phyloP scores from a whole-genome alignment of 345 rosid species.

The Eucalyptus sideroxylon region DNA sequence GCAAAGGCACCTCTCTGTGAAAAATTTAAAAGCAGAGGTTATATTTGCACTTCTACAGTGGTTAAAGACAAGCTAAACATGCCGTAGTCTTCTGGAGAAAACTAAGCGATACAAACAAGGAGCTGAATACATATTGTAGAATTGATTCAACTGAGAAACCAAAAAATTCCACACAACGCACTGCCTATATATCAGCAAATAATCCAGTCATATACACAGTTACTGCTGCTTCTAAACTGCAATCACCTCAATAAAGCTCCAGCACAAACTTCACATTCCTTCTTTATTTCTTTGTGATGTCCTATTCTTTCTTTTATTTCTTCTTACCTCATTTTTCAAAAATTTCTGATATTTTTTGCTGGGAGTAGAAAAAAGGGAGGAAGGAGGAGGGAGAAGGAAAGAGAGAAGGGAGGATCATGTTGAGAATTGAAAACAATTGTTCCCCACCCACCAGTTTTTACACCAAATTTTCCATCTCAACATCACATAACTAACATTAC shows the following conservation, averaged over 20 bases:
- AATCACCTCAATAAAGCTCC: neutral
- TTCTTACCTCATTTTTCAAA: neutral
- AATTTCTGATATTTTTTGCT: neutral
- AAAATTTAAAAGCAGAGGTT: neutral
- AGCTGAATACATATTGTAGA: neutral
- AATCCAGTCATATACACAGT: neutral
- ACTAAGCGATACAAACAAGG: neutral
- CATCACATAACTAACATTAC: neutral
- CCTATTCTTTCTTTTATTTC: neutral
- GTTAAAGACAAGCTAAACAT: neutral
- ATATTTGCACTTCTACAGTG: neutral
- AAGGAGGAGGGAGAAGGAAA: neutral
- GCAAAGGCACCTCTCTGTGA: neutral
- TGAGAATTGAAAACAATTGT: neutral
- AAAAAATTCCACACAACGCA: neutral
- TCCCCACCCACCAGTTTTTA: neutral
- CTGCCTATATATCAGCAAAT: neutral
- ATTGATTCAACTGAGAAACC: neutral
- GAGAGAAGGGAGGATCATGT: neutral
- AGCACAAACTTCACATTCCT: neutral
- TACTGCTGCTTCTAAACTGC: neutral
- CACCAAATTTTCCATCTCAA: neutral
- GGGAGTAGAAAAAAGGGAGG: neutral
- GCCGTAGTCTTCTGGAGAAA: neutral
- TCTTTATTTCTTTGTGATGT: neutral